Evolutionary conservation across 208 protist genomes (phyloP).

Genomic region (Trypanosoma scelopori): DNA sequence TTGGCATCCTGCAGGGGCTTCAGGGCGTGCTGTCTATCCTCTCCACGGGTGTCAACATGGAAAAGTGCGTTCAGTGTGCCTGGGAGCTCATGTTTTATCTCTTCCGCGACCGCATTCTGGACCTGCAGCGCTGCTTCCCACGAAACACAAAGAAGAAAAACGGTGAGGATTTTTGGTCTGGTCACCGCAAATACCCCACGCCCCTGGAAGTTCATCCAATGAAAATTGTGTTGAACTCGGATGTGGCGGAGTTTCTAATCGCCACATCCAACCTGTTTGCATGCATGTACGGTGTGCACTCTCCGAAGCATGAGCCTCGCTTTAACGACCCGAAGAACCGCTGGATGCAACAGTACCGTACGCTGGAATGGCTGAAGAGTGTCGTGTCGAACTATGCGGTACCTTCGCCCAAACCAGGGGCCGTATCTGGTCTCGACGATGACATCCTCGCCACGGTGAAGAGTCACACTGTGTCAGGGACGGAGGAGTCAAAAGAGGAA

Average conservation of each 20-base stretch:
- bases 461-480: constrained; percentile 17
- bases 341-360: constrained; percentile 85
- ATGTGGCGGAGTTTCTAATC: constrained; percentile 75
- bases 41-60: constrained; percentile 56
- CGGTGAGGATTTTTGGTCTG: constrained; percentile 92
- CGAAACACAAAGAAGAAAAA: constrained; percentile 93
- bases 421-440: constrained; percentile 79
- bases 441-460: constrained; percentile 51
- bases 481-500: constrained; percentile 44
- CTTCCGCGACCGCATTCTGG: constrained; percentile 96
- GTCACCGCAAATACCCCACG: constrained; percentile 84
- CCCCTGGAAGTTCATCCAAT: constrained; percentile 46
- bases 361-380: constrained; percentile 49
- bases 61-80: constrained; percentile 96
- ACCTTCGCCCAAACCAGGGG: constrained; percentile 47
- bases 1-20: constrained; percentile 51
- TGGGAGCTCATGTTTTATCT: constrained; percentile 94
- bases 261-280: constrained; percentile 77
- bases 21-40: constrained; percentile 58
- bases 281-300: constrained; percentile 86
- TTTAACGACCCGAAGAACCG: constrained; percentile 82
- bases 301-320: constrained; percentile 74
- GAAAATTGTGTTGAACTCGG: constrained; percentile 28
- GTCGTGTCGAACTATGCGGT: constrained; percentile 31
- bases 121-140: constrained; percentile 98